A percentile compares a stretch with the other conserved stretches of the same genome.
These are phyloP conservation scores for Smittium culicis DNA, from an alignment of 371 early-diverging fungal species.

Conservation along the genomic window DNA sequence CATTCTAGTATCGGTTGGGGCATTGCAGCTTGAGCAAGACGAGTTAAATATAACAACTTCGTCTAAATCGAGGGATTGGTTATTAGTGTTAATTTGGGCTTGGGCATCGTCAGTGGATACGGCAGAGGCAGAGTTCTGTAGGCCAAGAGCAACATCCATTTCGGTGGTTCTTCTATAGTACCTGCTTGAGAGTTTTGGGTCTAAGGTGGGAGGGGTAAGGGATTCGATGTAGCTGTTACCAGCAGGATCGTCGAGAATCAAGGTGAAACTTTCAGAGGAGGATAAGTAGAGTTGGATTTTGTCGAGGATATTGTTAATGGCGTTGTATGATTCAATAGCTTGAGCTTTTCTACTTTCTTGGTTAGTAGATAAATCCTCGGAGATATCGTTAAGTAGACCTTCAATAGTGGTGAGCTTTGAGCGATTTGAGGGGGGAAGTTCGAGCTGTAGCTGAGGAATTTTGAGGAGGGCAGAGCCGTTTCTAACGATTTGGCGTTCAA, in stretches of 20 bases:
- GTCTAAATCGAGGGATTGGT: conserved; percentile 23
- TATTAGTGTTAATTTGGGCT: conserved; percentile 40
- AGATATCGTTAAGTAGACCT: conserved; percentile 60
- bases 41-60: conserved; percentile 60
- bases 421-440: conserved; percentile 67
- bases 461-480: conserved; percentile 66
- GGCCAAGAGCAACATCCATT: conserved; percentile 61
- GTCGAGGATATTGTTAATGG: conserved; percentile 55
- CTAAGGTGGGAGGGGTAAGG: conserved; percentile 46
- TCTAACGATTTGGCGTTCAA: conserved; percentile 83
- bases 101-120: conserved; percentile 27
- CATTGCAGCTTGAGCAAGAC: conserved; percentile 73
- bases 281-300: conserved; percentile 45
- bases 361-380: conserved; percentile 60
- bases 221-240: conserved; percentile 89
- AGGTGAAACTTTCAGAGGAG: conserved; percentile 44
- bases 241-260: conserved; percentile 75
- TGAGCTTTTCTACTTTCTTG: conserved; percentile 63
- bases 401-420: conserved; percentile 81
- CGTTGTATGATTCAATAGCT: conserved; percentile 48
- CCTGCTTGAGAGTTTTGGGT: conserved; percentile 55
- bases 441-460: conserved; percentile 72
- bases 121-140: conserved; percentile 39
- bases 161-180: conserved; percentile 61
- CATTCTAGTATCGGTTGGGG: conserved; percentile 80